A percentile compares a stretch with the other conserved stretches of the same genome.
These are phyloP conservation scores for Colletotrichum cereale DNA, from an alignment of 2,329 filamentous ascomycete species.

Conservation along the genomic window DNA sequence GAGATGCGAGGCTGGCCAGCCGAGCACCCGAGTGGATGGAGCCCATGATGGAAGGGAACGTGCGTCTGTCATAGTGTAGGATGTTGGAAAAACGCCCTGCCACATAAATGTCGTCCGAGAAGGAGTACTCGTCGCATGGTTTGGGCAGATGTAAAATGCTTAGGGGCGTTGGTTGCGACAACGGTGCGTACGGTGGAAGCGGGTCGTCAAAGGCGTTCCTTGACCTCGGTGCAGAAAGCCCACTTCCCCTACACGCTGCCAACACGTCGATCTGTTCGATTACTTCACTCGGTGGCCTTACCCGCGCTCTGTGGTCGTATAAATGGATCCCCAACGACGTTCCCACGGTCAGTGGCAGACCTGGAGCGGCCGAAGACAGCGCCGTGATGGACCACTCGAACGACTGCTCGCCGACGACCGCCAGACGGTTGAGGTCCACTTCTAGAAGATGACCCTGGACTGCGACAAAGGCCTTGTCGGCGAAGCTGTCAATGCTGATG, in stretches of 20 bases:
- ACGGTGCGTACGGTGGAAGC: conserved; percentile 72
- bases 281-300: conserved; percentile 47
- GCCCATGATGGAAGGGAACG: conserved; percentile 80
- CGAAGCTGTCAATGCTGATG: conserved; percentile 80
- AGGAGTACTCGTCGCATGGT: conserved; percentile 62
- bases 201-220: conserved; percentile 64
- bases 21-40: conserved; percentile 88
- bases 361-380: conserved; percentile 76
- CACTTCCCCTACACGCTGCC: conserved; percentile 47
- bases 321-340: conserved; percentile 86
- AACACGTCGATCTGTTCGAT: conserved; percentile 37
- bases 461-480: conserved; percentile 81
- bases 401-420: conserved; percentile 74
- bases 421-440: conserved; percentile 81
- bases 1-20: conserved; percentile 77
- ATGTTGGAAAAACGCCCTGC: conserved; percentile 91
- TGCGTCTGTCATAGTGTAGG: conserved; percentile 88
- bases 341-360: conserved; percentile 83
- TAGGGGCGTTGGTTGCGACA: conserved; percentile 84
- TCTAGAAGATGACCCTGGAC: conserved; percentile 83
- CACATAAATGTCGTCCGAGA: conserved; percentile 86
- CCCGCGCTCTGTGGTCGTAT: conserved; percentile 76
- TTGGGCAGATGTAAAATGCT: conserved; percentile 83
- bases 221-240: conserved; percentile 47
- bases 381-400: conserved; percentile 89